Base-by-base conservation (phyloP, 2,329 filamentous ascomycete species). In the Byssochlamys sp. region DNA sequence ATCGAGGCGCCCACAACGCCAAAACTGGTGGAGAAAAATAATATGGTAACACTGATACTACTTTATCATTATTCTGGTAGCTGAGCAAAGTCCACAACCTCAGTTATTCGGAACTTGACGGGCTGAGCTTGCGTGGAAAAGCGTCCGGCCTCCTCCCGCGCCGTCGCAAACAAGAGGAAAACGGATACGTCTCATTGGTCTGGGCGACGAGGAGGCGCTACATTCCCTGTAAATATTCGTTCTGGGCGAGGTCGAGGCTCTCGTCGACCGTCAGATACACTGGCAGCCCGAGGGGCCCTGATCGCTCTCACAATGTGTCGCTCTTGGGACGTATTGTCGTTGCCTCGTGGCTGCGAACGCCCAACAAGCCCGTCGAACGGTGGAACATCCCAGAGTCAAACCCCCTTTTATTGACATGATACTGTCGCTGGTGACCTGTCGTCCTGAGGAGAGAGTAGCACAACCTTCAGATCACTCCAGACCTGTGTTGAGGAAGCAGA, bases 211-310 rank as follows among this genome's bases (percentile, higher is more conserved):
- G 39, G 39, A 45, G 39, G 39, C 39, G 39, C n/a, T 45, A 45
- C n/a, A 45, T 52, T 51, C 55, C 45, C 54, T 58, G 53, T 52
- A 31, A 33, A 35, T 45, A 55, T 29, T 45, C 39, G 56, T 57
- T 57, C 51, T 59, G 61, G 57, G 53, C 59, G 39, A 56, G 61
- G 60, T 59, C 63, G 62, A 64, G 62, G 62, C 62, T 63, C 60
- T 59, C 59, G 61, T 64, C 57, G 63, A 64, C 63, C 62, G 55
- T 24, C 48, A 53, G n/a, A 51, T 28, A 26, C 49, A 28, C 25
- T 27, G 49, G 27, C 25, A 51, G 49, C 4, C 27, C 25, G 49
- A 51, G 49, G 48, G 25, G 49, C 25, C 35, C 24, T 48, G 35
- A 31, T 35, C 24, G 14, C 19, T 52, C 26, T 52, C 39, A 39